phyloP scores from a whole-genome alignment of 768 basidiomycete species.

The Sarcodon aspratus region DNA sequence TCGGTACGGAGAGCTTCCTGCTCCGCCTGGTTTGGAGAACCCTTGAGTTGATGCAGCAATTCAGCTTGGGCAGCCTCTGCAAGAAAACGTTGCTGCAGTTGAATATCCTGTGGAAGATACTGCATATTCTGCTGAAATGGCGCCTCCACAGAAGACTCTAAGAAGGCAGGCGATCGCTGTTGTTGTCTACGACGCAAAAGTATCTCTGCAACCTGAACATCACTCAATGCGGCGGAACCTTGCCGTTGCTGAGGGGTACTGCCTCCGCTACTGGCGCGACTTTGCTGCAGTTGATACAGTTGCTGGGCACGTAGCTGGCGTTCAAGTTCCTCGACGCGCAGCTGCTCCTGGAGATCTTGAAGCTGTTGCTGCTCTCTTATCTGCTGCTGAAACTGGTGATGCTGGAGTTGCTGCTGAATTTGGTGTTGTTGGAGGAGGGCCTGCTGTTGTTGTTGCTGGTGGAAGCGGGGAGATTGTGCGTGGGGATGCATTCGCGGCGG shows the following conservation, averaged over 20 bases:
- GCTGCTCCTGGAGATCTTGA: constrained; percentile 51
- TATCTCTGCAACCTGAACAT: constrained; percentile 35
- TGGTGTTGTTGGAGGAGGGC: constrained; percentile 60
- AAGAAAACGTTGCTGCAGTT: constrained; percentile 67
- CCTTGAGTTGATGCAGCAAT: constrained; percentile 53
- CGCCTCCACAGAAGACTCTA: constrained; percentile 14
- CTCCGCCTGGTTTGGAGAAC: constrained; percentile 38
- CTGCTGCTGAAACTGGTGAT: constrained; percentile 18
- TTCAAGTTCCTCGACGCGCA: constrained; percentile 55
- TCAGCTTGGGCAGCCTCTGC: constrained; percentile 67
- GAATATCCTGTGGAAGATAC: constrained; percentile 50
- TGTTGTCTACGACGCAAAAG: constrained; percentile 33
- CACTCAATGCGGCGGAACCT: constrained; percentile 31
- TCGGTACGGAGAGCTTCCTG: constrained; percentile 66
- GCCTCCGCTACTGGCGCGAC: constrained; percentile 16
- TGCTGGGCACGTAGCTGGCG: constrained; percentile 34
- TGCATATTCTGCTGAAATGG: constrained; percentile 42
- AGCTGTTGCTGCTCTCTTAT: constrained; percentile 27
- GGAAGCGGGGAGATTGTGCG: constrained; percentile 71
- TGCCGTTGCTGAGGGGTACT: constrained; percentile 27
- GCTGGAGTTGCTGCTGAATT: constrained; percentile 40
- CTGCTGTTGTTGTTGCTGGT: constrained; percentile 64
- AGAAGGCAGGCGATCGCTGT: constrained; percentile 11
- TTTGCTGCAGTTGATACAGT: constrained; percentile 27
- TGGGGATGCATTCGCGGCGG: constrained; percentile 66